phyloP scores from a whole-genome alignment of 208 protist species.

The Leishmania mexicana region DNA sequence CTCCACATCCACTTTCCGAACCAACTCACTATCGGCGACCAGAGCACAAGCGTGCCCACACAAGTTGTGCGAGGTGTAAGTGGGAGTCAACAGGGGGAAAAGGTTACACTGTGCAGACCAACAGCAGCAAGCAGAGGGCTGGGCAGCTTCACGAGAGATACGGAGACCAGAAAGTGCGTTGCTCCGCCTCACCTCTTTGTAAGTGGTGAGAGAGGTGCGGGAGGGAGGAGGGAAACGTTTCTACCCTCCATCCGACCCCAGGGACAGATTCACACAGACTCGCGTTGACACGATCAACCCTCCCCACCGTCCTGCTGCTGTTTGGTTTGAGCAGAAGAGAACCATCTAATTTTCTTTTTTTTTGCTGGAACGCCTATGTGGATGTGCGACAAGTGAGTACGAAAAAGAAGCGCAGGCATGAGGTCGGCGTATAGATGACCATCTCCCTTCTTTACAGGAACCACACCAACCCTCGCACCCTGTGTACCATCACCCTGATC shows the following conservation, averaged over 20 bases:
- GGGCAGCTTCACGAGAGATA: not conserved
- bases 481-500: not conserved
- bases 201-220: not conserved
- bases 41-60: not conserved
- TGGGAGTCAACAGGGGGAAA: not conserved
- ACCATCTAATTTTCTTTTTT: not conserved
- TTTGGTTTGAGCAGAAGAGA: not conserved
- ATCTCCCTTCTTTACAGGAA: not conserved
- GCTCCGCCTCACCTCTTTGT: not conserved
- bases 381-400: not conserved
- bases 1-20: not conserved
- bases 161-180: not conserved
- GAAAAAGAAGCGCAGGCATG: not conserved
- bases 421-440: not conserved
- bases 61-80: not conserved
- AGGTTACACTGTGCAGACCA: not conserved
- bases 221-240: not conserved
- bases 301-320: not conserved
- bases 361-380: not conserved
- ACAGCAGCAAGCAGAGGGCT: not conserved
- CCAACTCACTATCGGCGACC: not conserved
- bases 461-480: not conserved
- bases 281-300: not conserved
- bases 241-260: not conserved
- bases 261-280: not conserved